Conservation (phyloP, 192 early-diverging fungal genomes). For the Podochytrium sp. region DNA sequence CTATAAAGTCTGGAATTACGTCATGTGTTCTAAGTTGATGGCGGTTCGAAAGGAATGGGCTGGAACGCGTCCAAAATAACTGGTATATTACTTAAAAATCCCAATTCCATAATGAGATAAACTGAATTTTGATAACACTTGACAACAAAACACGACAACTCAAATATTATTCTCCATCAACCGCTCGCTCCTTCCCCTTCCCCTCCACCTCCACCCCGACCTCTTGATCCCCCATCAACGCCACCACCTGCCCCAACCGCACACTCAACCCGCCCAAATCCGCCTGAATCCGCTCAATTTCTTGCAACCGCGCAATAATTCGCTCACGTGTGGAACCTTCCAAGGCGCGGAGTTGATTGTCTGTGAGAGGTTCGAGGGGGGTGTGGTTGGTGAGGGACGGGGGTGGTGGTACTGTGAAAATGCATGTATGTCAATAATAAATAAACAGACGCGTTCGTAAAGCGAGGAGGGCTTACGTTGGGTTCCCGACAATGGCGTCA, state of each 20-base stretch:
- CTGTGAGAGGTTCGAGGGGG: conserved; percentile 42
- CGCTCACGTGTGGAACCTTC: conserved; percentile 54
- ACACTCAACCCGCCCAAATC: conserved; percentile 51
- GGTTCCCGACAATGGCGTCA: conserved; percentile 37
- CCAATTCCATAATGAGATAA: too few relatives aligned
- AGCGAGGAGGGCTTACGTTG: not conserved
- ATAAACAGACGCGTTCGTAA: not conserved
- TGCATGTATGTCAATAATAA: not conserved
- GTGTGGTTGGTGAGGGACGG: not conserved
- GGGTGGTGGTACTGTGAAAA: not conserved
- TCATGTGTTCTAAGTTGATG: too few relatives aligned
- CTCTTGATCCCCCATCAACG: conserved; percentile 22
- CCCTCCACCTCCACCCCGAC: conserved; percentile 5
- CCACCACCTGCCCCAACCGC: conserved; percentile 51
- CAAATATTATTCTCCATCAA: not conserved
- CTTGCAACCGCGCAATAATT: conserved; percentile 42
- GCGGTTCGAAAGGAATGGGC: conserved; percentile 38
- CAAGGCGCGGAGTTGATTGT: conserved; percentile 46
- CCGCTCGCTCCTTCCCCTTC: conserved; percentile 15
- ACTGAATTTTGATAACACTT: conserved; percentile 6
- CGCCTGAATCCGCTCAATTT: conserved; percentile 44
- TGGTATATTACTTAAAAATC: conserved; percentile 11
- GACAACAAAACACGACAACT: not conserved
- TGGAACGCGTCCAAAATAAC: conserved; percentile 6
- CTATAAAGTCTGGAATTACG: too few relatives aligned